Percentiles rank a stretch among this genome's conserved stretches.
Conservation (phyloP, 2,329 filamentous ascomycete genomes). For the Macrophomina pseudophaseolina region DNA sequence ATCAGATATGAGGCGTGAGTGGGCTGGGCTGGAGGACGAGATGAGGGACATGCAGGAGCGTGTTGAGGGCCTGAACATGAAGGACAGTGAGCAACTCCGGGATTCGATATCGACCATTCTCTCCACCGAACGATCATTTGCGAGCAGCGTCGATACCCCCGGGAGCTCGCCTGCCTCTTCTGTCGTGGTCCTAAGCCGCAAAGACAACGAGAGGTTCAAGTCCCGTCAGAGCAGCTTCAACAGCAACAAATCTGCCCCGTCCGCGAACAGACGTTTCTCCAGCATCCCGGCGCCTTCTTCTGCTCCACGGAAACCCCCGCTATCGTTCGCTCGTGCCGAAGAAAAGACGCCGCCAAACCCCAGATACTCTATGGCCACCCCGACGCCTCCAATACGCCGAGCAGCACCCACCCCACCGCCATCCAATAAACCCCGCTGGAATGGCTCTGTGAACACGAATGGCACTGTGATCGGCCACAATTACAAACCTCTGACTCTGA, state of each 20-base stretch:
- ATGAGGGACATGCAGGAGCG: conserved; percentile 77
- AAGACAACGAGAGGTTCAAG: conserved; percentile 55
- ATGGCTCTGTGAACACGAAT: conserved; percentile 43
- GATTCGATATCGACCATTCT: conserved; percentile 94
- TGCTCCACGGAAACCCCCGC: conserved; percentile 32
- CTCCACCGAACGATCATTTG: conserved; percentile 76
- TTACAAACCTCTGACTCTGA: conserved; percentile 43
- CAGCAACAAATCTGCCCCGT: conserved; percentile 46
- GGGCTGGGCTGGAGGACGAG: conserved; percentile 75
- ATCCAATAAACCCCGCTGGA: conserved; percentile 45
- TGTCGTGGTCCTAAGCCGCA: conserved; percentile 61
- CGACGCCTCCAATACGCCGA: conserved; percentile 17
- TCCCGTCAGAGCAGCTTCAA: conserved; percentile 54
- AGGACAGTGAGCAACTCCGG: conserved; percentile 74
- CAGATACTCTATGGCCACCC: conserved; percentile 19
- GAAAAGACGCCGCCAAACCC: conserved; percentile 31
- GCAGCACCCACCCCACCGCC: conserved; percentile 8
- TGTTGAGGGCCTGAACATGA: conserved; percentile 71
- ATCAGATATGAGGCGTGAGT: conserved; percentile 82
- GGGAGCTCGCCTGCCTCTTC: conserved; percentile 70
- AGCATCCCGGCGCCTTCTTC: conserved; percentile 48
- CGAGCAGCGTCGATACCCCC: conserved; percentile 69
- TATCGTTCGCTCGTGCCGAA: conserved; percentile 33
- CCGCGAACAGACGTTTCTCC: conserved; percentile 54
- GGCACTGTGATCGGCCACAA: conserved; percentile 47